Conservation (phyloP, 73 alveolate genomes). For the Paramecium bursaria region DNA sequence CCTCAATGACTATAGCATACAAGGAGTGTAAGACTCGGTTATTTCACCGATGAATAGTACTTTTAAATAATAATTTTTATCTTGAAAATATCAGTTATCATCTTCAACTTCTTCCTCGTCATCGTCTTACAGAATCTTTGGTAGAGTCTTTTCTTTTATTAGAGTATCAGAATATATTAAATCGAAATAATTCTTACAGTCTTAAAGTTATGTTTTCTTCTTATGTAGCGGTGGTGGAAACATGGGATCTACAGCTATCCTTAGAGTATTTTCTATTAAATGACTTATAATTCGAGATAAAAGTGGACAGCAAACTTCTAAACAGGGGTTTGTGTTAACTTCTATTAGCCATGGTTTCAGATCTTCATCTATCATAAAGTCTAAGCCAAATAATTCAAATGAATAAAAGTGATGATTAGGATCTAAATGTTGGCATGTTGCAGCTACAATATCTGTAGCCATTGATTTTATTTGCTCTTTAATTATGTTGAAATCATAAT, state of each 20-base stretch:
- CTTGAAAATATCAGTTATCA: constrained; percentile 32
- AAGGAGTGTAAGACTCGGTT: too few relatives aligned
- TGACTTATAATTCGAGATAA: constrained; percentile 89
- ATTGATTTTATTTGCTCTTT: neutral
- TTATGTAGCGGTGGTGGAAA: constrained; percentile 72
- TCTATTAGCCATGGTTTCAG: constrained; percentile 92
- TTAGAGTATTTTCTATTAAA: constrained; percentile 91
- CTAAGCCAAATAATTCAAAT: constrained; percentile 86
- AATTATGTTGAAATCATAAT: constrained; percentile 19
- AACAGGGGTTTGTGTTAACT: constrained; percentile 95
- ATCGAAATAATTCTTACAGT: constrained; percentile 7
- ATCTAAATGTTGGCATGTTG: constrained; percentile 37
- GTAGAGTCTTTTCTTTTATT: neutral
- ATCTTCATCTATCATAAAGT: constrained; percentile 91
- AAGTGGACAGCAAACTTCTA: constrained; percentile 92
- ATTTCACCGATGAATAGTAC: too few relatives aligned
- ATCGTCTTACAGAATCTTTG: constrained; percentile 17
- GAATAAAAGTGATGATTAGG: constrained; percentile 41
- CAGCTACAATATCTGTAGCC: neutral
- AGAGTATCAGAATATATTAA: constrained; percentile 11
- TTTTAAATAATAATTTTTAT: too few relatives aligned
- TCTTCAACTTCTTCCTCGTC: constrained; percentile 61
- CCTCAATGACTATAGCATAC: too few relatives aligned
- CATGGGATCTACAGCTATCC: constrained; percentile 91
- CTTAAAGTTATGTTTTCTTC: constrained; percentile 14